Percentiles rank a stretch among this genome's conserved stretches.
Conservation (phyloP, 352 stramenopile species). For the Phytophthora melonis region DNA sequence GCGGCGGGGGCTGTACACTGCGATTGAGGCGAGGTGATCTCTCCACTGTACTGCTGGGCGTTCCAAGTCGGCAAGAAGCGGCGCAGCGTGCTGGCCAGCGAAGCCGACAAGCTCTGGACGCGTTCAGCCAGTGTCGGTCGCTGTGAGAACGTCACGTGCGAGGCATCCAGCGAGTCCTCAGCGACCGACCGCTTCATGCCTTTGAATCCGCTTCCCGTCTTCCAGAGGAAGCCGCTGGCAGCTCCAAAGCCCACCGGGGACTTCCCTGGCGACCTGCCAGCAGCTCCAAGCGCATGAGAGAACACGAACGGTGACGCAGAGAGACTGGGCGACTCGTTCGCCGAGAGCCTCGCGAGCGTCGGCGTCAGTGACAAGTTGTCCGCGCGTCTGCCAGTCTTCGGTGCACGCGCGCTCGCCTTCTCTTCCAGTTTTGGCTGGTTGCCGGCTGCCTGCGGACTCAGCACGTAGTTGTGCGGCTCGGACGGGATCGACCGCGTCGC, state of each 20-base stretch:
- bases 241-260: conserved; percentile 27
- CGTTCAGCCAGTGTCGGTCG: conserved; percentile 37
- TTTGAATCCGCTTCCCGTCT: conserved; percentile 22
- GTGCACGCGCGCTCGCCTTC: not conserved
- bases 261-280: conserved; percentile 22
- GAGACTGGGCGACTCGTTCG: conserved; percentile 26
- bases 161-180: conserved; percentile 14
- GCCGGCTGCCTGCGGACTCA: conserved; percentile 15
- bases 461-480: conserved; percentile 26
- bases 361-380: conserved; percentile 41
- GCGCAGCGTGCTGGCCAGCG: conserved; percentile 49
- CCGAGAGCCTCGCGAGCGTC: conserved; percentile 38
- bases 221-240: conserved; percentile 31
- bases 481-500: conserved; percentile 35
- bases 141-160: conserved; percentile 16
- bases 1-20: conserved; percentile 46
- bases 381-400: conserved; percentile 14
- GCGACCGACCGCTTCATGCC: conserved; percentile 16
- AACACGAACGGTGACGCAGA: conserved; percentile 35
- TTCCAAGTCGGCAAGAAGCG: conserved; percentile 41
- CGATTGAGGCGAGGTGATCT: conserved; percentile 57
- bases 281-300: conserved; percentile 7
- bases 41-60: conserved; percentile 8
- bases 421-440: not conserved
- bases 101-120: conserved; percentile 52